Conservation (phyloP, 2,329 filamentous ascomycete genomes). For the Acarospora socialis region DNA sequence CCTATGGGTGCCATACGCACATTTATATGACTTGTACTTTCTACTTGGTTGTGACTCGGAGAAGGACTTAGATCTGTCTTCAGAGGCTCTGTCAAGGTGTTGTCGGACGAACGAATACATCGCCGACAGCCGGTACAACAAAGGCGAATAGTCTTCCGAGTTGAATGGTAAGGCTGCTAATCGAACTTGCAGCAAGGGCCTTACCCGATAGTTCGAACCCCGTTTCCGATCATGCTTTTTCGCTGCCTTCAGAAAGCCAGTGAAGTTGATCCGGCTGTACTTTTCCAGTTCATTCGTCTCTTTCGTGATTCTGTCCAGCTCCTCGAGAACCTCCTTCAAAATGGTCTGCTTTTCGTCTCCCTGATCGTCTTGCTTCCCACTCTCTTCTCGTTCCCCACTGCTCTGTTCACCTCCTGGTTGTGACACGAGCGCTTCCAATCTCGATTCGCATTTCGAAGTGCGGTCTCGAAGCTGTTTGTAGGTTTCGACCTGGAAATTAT, state of each 20-base stretch:
- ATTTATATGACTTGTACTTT: conserved; percentile 75
- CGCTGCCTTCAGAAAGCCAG: conserved; percentile 90
- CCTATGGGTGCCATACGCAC: conserved; percentile 32
- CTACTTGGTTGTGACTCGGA: conserved; percentile 36
- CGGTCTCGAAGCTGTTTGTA: conserved; percentile 70
- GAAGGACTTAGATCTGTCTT: conserved; percentile 29
- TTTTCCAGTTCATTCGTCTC: conserved; percentile 89
- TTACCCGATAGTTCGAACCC: conserved; percentile 71
- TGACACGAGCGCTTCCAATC: conserved; percentile 44
- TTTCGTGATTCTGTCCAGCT: conserved; percentile 77
- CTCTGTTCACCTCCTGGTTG: conserved; percentile 22
- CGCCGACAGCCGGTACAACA: conserved; percentile 76
- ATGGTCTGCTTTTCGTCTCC: conserved; percentile 23
- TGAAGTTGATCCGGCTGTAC: conserved; percentile 94
- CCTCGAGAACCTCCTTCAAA: conserved; percentile 57
- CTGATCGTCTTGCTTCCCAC: conserved; percentile 27
- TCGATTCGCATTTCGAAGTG: conserved; percentile 53
- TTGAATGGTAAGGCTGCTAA: conserved; percentile 86
- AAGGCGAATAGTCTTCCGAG: conserved; percentile 80
- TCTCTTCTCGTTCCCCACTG: too few species aligned
- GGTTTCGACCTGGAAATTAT: conserved; percentile 72
- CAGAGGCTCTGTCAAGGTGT: conserved; percentile 50
- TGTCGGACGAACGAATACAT: conserved; percentile 94
- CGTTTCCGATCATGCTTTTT: conserved; percentile 98
- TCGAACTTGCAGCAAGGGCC: conserved; percentile 81